Evolutionary conservation across 2,329 filamentous ascomycete genomes (phyloP).

Genomic region (Fusarium torreyae): DNA sequence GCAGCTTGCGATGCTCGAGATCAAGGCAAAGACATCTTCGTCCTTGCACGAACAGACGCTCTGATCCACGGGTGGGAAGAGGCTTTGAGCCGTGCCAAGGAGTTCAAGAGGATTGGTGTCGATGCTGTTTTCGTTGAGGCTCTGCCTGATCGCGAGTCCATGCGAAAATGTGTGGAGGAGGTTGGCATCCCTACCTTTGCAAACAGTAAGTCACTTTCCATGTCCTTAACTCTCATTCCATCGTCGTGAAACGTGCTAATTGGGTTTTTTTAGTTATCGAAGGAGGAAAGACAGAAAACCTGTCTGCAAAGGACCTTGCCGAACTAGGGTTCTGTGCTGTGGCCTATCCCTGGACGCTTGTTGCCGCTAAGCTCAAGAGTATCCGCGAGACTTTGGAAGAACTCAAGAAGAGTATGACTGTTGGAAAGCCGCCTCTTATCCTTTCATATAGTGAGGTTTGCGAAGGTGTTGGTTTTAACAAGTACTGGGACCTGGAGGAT

Average conservation of each 20-base stretch:
- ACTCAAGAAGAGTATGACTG: slow-evolving; percentile 59
- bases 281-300: slow-evolving; percentile 54
- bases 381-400: slow-evolving; percentile 56
- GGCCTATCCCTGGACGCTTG: slow-evolving; percentile 61
- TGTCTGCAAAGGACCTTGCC: slow-evolving; percentile 53
- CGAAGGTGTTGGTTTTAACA: slow-evolving; percentile 61
- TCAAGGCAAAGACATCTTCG: slow-evolving; percentile 61
- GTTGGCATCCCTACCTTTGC: slow-evolving; percentile 59
- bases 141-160: slow-evolving; percentile 59
- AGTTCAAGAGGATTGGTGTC: slow-evolving; percentile 60
- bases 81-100: slow-evolving; percentile 58
- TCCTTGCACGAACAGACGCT: slow-evolving; percentile 62
- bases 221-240: not conserved
- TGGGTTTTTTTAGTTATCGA: slow-evolving; percentile 46
- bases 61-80: slow-evolving; percentile 61
- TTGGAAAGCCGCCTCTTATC: slow-evolving; percentile 60
- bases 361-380: slow-evolving; percentile 60
- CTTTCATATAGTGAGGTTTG: slow-evolving; percentile 61
- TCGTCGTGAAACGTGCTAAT: not conserved
- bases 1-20: slow-evolving; percentile 63
- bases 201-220: slow-evolving; percentile 48
- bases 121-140: slow-evolving; percentile 62
- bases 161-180: slow-evolving; percentile 57
- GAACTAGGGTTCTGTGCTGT: slow-evolving; percentile 59
- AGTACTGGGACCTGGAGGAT: slow-evolving; percentile 51